Conservation (phyloP, 306 rosid species). For the Dicorynia guianensis region DNA sequence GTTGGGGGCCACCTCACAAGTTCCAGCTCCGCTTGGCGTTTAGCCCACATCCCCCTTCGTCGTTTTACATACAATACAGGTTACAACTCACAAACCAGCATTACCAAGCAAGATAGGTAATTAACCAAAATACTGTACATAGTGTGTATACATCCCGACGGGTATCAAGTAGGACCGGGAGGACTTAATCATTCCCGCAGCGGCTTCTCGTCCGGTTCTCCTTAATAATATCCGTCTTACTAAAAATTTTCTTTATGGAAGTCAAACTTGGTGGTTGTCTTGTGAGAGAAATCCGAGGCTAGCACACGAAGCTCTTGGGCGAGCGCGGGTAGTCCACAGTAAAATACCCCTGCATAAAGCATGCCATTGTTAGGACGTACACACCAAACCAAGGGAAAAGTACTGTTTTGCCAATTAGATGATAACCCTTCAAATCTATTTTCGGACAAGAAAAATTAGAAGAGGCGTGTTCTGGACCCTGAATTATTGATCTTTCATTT, state of each 20-base stretch:
- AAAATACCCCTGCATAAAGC: conserved; percentile 71
- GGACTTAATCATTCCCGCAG: conserved; percentile 8
- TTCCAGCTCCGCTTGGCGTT: neutral
- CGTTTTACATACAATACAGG: conserved; percentile 29
- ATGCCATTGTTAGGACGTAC: neutral
- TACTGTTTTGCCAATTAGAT: neutral
- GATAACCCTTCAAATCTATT: too few species aligned
- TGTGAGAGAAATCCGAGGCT: conserved; percentile 62
- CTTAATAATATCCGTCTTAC: conserved; percentile 11
- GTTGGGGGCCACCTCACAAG: conserved; percentile 37
- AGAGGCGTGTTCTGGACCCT: too few species aligned
- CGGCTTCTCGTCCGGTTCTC: neutral
- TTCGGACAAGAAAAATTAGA: too few species aligned
- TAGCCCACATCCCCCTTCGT: conserved; percentile 2
- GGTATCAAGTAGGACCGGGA: conserved; percentile 21
- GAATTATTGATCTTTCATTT: neutral
- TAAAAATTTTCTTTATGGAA: conserved; percentile 68
- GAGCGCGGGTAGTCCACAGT: conserved; percentile 58
- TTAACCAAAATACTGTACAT: conserved; percentile 4
- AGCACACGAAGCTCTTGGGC: conserved; percentile 52
- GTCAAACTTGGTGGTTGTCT: conserved; percentile 57
- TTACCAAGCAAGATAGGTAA: neutral
- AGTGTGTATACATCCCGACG: conserved; percentile 29
- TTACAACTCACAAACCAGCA: conserved; percentile 20
- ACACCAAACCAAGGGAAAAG: neutral